These are phyloP conservation scores for Neonectria sp. DNA, from an alignment of 2,329 filamentous ascomycete genomes.

Conservation along the genomic window DNA sequence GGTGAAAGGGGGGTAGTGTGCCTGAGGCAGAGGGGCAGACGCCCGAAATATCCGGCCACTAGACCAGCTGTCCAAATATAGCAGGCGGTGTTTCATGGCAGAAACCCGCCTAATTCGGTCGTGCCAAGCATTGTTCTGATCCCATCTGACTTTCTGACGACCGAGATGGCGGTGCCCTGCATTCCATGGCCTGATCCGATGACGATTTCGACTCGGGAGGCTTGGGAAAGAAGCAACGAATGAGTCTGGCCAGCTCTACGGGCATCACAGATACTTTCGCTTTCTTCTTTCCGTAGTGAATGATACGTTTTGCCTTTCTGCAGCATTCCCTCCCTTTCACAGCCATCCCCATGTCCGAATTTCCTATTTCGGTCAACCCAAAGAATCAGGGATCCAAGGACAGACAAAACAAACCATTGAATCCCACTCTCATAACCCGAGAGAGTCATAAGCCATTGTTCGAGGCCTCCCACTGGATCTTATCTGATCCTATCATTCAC, in stretches of 20 bases:
- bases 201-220: neutral
- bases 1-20: neutral
- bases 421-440: neutral
- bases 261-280: no score
- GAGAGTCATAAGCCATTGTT: neutral
- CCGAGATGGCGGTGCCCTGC: neutral
- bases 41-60: neutral
- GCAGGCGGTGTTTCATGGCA: neutral
- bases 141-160: slow-evolving; percentile 1
- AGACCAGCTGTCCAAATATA: neutral
- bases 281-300: neutral
- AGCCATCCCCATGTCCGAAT: neutral
- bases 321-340: slow-evolving; percentile 2
- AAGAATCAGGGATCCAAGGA: neutral
- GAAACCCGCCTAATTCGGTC: neutral
- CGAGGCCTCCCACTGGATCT: neutral
- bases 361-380: neutral
- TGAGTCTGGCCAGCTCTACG: neutral
- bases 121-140: slow-evolving; percentile 1
- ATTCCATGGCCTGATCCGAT: slow-evolving; percentile 1
- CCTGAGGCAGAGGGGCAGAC: neutral
- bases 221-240: neutral
- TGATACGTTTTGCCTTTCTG: neutral
- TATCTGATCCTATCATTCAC: neutral
- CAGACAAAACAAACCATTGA: neutral